Evolutionary conservation across 495 filamentous ascomycete genomes (phyloP).

Genomic region (Penicilliopsis zonata): DNA sequence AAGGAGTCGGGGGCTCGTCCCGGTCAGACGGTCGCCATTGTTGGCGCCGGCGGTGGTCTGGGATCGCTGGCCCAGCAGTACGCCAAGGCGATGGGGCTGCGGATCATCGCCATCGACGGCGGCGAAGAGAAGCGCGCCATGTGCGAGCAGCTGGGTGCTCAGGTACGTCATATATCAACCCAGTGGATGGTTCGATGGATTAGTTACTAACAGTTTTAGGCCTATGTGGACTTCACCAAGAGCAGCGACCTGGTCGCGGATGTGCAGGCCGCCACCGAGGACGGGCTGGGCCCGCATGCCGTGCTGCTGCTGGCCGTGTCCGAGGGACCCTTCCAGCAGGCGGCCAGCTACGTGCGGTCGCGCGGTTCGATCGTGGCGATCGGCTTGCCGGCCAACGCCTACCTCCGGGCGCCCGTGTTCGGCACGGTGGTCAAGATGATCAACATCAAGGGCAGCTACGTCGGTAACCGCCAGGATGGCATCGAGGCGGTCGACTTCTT

Average conservation of each 20-base stretch:
- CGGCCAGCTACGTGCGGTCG: constrained; percentile 70
- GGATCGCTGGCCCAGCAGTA: constrained; percentile 78
- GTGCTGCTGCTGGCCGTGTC: constrained; percentile 74
- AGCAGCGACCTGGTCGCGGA: constrained; percentile 67
- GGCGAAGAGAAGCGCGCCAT: constrained; percentile 67
- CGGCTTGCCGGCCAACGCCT: constrained; percentile 69
- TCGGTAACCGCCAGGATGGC: constrained; percentile 78
- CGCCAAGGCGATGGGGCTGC: constrained; percentile 78
- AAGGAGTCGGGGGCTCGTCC: constrained; percentile 68
- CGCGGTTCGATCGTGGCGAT: constrained; percentile 74
- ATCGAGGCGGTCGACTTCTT: constrained; percentile 85
- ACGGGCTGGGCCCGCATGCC: constrained; percentile 76
- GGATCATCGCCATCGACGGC: constrained; percentile 65
- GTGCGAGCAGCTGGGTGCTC: constrained; percentile 54
- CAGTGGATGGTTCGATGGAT: constrained; percentile 2
- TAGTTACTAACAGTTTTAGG: constrained; percentile 2
- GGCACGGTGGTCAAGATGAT: constrained; percentile 80
- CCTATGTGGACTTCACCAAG: constrained; percentile 68
- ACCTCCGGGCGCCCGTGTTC: constrained; percentile 72
- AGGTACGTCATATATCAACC: constrained; percentile 7
- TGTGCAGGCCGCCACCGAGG: constrained; percentile 64
- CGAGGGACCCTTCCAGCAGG: constrained; percentile 93
- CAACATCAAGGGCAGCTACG: constrained; percentile 84
- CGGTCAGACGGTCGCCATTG: constrained; percentile 73
- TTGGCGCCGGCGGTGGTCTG: constrained; percentile 80